These are phyloP conservation scores for Amyloporia xantha DNA, from an alignment of 768 basidiomycete genomes.

Conservation along the genomic window DNA sequence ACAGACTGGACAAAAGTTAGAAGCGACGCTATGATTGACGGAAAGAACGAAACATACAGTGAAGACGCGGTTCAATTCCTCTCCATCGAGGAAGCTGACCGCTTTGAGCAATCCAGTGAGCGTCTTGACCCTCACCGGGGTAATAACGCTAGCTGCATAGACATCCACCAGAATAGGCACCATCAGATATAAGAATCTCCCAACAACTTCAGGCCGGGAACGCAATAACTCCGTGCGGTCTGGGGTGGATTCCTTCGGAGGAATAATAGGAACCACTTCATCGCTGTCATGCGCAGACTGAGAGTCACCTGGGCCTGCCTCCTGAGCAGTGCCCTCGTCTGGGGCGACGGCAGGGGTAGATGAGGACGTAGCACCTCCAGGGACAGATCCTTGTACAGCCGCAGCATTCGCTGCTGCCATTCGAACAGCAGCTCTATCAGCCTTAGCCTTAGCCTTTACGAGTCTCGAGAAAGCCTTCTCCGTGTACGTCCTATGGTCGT, in stretches of 20 bases:
- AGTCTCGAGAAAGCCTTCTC: slow-evolving; percentile 77
- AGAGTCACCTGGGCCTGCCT: slow-evolving; percentile 6
- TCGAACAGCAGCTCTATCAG: slow-evolving; percentile 68
- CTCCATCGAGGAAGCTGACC: slow-evolving; percentile 78
- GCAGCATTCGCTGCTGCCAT: slow-evolving; percentile 31
- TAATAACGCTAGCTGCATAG: slow-evolving; percentile 95
- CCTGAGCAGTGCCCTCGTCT: slow-evolving; percentile 7
- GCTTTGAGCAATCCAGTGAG: slow-evolving; percentile 86
- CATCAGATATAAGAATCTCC: slow-evolving; percentile 79
- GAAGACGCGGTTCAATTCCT: slow-evolving; percentile 69
- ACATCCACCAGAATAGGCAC: slow-evolving; percentile 96
- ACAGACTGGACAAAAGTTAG: slow-evolving; percentile 54
- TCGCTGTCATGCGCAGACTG: slow-evolving; percentile 11
- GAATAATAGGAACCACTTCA: slow-evolving; percentile 7
- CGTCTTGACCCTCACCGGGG: slow-evolving; percentile 82
- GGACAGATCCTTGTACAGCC: slow-evolving; percentile 1
- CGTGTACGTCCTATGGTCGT: slow-evolving; percentile 85
- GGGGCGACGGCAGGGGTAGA: slow-evolving; percentile 17
- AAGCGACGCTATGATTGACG: slow-evolving; percentile 2
- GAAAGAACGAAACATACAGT: slow-evolving; percentile 43
- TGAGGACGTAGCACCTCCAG: slow-evolving; percentile 12
- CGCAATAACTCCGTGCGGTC: slow-evolving; percentile 74
- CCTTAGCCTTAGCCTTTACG: slow-evolving; percentile 78
- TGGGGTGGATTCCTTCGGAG: slow-evolving; percentile 29
- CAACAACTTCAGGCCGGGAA: slow-evolving; percentile 68